phyloP scores from a whole-genome alignment of 768 basidiomycete species.

The Suillus lakei region DNA sequence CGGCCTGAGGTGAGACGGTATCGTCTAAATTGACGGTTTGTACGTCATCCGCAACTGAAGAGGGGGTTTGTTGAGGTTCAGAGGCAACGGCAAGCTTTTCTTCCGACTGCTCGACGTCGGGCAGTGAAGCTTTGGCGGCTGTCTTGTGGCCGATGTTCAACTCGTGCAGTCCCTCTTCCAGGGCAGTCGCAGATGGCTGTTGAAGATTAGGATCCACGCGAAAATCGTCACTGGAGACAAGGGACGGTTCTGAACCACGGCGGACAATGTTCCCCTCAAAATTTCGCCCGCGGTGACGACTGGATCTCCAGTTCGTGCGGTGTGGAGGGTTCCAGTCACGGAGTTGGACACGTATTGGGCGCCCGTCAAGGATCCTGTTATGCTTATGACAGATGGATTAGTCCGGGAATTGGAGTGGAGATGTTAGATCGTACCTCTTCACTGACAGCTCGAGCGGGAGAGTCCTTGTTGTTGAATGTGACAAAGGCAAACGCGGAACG shows the following conservation, averaged over 20 bases:
- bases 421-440: conserved; percentile 54
- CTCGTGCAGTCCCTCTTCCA: conserved; percentile 16
- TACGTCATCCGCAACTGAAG: background rate
- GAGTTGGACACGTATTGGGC: conserved; percentile 75
- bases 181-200: conserved; percentile 14
- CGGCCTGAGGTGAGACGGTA: conserved; percentile 11
- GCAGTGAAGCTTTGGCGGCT: conserved; percentile 2
- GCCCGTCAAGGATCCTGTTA: conserved; percentile 69
- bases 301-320: conserved; percentile 42
- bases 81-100: background rate
- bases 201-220: conserved; percentile 18
- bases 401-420: conserved; percentile 10
- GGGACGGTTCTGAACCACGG: conserved; percentile 29
- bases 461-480: conserved; percentile 65
- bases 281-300: conserved; percentile 45
- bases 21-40: conserved; percentile 29
- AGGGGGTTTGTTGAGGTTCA: background rate
- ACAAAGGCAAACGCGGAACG: conserved; percentile 82
- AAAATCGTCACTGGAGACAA: conserved; percentile 13
- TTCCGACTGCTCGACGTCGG: conserved; percentile 1
- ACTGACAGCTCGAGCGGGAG: conserved; percentile 67
- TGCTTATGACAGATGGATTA: conserved; percentile 50
- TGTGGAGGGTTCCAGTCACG: conserved; percentile 69
- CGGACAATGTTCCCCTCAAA: conserved; percentile 33
- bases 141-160: conserved; percentile 14